phyloP scores from a whole-genome alignment of 2,329 filamentous ascomycete genomes.

The Parafenestella ontariensis region DNA sequence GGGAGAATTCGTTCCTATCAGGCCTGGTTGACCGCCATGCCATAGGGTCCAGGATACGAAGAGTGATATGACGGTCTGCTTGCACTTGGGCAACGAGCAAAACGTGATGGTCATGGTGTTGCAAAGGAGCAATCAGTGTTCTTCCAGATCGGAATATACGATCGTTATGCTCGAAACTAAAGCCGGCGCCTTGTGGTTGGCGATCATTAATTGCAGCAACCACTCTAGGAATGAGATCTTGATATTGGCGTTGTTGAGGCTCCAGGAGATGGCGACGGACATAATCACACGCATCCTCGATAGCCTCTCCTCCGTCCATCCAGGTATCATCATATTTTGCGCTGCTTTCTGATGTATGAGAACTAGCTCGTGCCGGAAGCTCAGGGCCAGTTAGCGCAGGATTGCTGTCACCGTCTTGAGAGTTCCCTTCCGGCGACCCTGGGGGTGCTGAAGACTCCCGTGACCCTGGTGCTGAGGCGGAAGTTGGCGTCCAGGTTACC shows the following conservation, averaged over 20 bases:
- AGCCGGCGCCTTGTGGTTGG: slow-evolving; percentile 5
- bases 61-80: slow-evolving; percentile 2
- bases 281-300: not conserved
- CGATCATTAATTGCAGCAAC: slow-evolving; percentile 12
- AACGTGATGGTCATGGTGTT: not conserved
- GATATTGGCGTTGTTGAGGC: not conserved
- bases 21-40: slow-evolving; percentile 2
- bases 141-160: slow-evolving; percentile 6
- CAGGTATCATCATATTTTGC: slow-evolving; percentile 1
- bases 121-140: slow-evolving; percentile 6
- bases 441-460: not conserved
- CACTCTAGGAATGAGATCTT: slow-evolving; percentile 10
- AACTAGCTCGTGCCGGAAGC: not conserved
- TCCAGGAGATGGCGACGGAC: not conserved
- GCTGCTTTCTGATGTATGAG: not conserved
- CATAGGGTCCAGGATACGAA: slow-evolving; percentile 13
- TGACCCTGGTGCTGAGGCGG: not conserved
- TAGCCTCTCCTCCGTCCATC: not conserved
- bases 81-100: slow-evolving; percentile 2
- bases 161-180: slow-evolving; percentile 6
- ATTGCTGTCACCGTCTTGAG: not conserved
- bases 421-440: not conserved
- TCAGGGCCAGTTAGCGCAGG: not conserved
- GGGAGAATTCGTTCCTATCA: not conserved
- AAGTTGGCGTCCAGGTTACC: not conserved